Base-by-base conservation (phyloP, 352 stramenopile genomes). In the Pythium oligandrum region DNA sequence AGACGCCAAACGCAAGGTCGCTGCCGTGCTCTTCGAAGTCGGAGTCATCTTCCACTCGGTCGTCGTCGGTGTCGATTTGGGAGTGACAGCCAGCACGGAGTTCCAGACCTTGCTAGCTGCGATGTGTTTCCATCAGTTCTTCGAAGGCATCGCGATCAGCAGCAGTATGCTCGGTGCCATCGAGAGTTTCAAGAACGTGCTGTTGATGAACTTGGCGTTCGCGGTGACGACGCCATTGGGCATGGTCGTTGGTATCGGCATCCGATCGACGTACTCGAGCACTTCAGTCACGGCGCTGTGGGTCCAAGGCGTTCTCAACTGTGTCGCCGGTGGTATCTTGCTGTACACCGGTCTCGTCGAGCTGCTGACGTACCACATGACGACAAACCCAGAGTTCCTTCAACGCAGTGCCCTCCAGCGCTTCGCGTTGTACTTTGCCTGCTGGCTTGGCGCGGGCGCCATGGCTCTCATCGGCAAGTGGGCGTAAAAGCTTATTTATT, bases 121-220 rank as follows among this genome's bases (percentile, higher is more conserved):
- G 12, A 66, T 91, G 38, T 76, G 72, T 56, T 86, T 91, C 64
- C 76, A 89, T 55, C 80, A 89, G 59, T 88, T 91, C 59, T 89
- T 89, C 57, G 74, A 88, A 37, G 78, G 75, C 57, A 68, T 89
- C 43, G 72, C 78, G 6, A 68, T 91, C 37, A 66, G 78, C 40
- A 68, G 61, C 42, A 75, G 58, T 45, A 69, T 74, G 8, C 44
- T 85, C 17, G 57, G 57, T 9, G 70, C 71, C 1, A 62, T 85
- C 36, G 58, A 77, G 47, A 69, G 42, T 17, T 54, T 68, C 42
- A 51, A 57, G 6, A 84, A 71, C 12, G 61, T 84, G 0, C 55
- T 87, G 11, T 48, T 70, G 39, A 63, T 86, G 30, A 76, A 69
- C 51, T 60, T 83, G 4, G 63, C 63, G 11, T 90, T 86, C 53